Base-by-base conservation (phyloP, 495 filamentous ascomycete species). In the Talaromyces nanjingensis region DNA sequence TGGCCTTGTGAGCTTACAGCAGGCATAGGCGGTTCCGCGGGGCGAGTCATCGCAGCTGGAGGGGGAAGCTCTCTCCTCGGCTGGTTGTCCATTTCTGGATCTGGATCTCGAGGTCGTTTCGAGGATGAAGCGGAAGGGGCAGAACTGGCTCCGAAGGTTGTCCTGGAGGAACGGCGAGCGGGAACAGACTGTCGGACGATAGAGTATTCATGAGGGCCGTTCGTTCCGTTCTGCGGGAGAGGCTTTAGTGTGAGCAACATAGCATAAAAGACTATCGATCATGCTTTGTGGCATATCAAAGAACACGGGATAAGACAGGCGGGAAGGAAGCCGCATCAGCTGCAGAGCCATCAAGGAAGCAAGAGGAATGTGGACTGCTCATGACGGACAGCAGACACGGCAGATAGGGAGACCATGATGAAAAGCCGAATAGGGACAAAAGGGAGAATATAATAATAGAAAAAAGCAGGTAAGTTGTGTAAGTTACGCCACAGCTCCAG, bases 241-340 rank as follows among this genome's bases (percentile, higher is more conserved):
- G 74, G 68, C 65, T 77, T 79, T 25, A 79, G 69, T 67, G 79
- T 81, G 64, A 81, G 77, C 64, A 77, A 73, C 74, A 78, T 55
- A 25, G 45, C n/a, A 49, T 49, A 49, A 20, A 49, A 49, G 18
- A 49, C 45, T 20, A 49, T 49, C 45, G n/a, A 20, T 20, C n/a
- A 49, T 49, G 45, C 18, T 49, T 49, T 18, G 45, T 49, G 45
- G 45, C 45, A 49, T 49, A 20, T 20, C 45, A 49, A 18, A 20
- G 45, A 42, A 42, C 37, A 16, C 37, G 14, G 45, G 18, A 49
- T 2, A 20, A n/a, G 18, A 49, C 45, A 49, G 45, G 18, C 45
- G 45, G 45, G 37, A 42, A 42, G 37, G 29, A 16, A 42, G 37
- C 4, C 14, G 37, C 37, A 49, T 49, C 45, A 2, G n/a, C n/a